phyloP scores from a whole-genome alignment of 805 yeast species.

The Yamadazyma takamatsuzukensis region DNA sequence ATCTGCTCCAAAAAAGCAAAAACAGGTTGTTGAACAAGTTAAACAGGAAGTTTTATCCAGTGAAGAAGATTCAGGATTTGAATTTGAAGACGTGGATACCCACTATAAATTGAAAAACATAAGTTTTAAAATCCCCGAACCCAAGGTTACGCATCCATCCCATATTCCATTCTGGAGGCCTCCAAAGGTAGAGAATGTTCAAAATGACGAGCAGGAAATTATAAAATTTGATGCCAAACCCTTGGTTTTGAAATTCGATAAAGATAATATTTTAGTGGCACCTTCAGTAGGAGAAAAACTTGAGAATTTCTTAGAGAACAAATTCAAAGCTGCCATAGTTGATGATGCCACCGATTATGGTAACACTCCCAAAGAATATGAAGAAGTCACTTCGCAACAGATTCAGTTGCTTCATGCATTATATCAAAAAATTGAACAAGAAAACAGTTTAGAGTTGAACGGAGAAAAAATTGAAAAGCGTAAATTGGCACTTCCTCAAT shows the following conservation, averaged over 20 bases:
- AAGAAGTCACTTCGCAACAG: constrained; percentile 54
- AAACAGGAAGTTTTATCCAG: constrained; percentile 7
- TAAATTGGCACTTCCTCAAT: constrained; percentile 42
- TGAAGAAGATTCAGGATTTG: constrained; percentile 13
- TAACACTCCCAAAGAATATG: constrained; percentile 52
- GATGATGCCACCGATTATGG: constrained; percentile 36
- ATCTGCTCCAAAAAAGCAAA: constrained; percentile 2
- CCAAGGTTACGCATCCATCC: constrained; percentile 40
- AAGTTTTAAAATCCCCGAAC: constrained; percentile 30
- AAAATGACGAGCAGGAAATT: constrained; percentile 12
- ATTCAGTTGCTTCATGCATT: constrained; percentile 44
- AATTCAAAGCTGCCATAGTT: constrained; percentile 32
- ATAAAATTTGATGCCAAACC: constrained; percentile 27
- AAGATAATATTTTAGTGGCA: constrained; percentile 11
- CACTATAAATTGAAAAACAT: constrained; percentile 21
- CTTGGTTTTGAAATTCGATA: constrained; percentile 17
- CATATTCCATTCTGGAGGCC: constrained; percentile 43
- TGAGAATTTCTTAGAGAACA: constrained; percentile 21
- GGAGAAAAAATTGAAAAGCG: constrained; percentile 48
- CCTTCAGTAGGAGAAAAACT: constrained; percentile 28
- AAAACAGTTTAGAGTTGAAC: constrained; percentile 36
- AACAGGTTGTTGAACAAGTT: constrained; percentile 1
- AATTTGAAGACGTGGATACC: constrained; percentile 6
- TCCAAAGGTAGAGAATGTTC: constrained; percentile 14
- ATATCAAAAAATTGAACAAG: constrained; percentile 32